Base-by-base conservation (phyloP, 164 flowering plant genomes). In the Aristolochia fimbriata region DNA sequence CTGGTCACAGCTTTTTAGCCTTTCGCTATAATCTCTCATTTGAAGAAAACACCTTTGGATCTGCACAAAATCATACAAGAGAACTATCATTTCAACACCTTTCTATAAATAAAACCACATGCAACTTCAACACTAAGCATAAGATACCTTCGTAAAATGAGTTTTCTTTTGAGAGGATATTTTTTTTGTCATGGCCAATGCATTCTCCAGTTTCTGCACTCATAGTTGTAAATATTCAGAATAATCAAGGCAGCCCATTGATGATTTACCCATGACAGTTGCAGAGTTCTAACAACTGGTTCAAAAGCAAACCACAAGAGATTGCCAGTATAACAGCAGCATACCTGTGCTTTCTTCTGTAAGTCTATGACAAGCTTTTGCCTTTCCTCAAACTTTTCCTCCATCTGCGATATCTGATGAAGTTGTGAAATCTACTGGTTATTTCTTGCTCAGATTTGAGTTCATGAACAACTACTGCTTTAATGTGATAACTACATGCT, bases 181-280 rank as follows among this genome's bases (percentile, higher is more conserved):
- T 72, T 79, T 86, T 64, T 80, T 83, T 8, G 85, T 81, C 48
- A 70, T 37, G 14, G 77, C 68, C 75, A 91, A 66, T 25, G 85
- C 69, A 56, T 78, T 84, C 65, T 91, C 97, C 74, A 91, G 52
- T 73, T 73, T 84, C 97, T 91, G 78, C 65, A 56, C 23, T 53
- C 49, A 52, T 49, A 10, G 70, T 57, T 46, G 71, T 45, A 56
- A 27, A 47, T 41, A 62, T 47, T 20, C 12, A 5, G 20, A 53
- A 51, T 46, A 3, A 31, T 20, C 15, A 12, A 51, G 30, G 2
- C 17, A 61, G 51, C 9, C 4, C 15, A 48, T 16, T 8, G 13
- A 48, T 15, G 15, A 19, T 30, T 52, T 55, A 55, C 5, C 46
- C 15, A 15, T 15, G 12, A 20, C 22, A 4, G 33, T 16, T 30